Conservation (phyloP, 2,329 filamentous ascomycete genomes). For the Sporothrix inflata region DNA sequence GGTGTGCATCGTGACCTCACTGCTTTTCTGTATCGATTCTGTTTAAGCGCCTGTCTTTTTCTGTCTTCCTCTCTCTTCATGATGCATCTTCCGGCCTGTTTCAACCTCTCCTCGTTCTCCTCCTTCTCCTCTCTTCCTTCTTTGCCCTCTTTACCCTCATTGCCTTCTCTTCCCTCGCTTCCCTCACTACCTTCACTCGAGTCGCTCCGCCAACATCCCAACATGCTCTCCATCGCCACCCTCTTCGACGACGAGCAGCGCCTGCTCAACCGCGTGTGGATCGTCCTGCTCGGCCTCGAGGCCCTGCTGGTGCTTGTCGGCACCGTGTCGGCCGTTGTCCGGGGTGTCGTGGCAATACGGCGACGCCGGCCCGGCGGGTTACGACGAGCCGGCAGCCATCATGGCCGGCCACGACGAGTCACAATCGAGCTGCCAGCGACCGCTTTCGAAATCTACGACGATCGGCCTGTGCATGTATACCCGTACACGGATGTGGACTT, state of each 20-base stretch:
- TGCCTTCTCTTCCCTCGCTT: not conserved
- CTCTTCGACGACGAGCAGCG: slow-evolving; percentile 38
- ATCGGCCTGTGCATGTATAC: not conserved
- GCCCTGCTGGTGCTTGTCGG: slow-evolving; percentile 38
- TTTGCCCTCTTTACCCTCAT: not conserved
- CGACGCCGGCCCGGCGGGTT: slow-evolving; percentile 17
- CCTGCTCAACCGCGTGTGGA: slow-evolving; percentile 40
- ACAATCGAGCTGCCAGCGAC: slow-evolving; percentile 28
- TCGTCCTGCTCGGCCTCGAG: slow-evolving; percentile 39
- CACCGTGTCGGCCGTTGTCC: slow-evolving; percentile 28
- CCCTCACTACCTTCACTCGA: slow-evolving; percentile 1
- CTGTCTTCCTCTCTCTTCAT: not conserved
- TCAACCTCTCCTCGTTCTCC: not conserved
- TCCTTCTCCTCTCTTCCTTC: not conserved
- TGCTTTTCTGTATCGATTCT: not conserved
- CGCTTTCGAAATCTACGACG: slow-evolving; percentile 3
- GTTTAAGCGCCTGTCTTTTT: not conserved
- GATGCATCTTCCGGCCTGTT: slow-evolving; percentile 23
- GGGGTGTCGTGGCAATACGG: slow-evolving; percentile 26
- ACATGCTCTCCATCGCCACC: slow-evolving; percentile 33
- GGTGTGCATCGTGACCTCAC: slow-evolving; percentile 15
- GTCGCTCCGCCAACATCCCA: slow-evolving; percentile 21
- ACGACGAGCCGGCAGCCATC: not conserved
- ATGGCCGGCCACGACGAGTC: slow-evolving; percentile 21
- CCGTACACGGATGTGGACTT: not conserved